Conservation (phyloP, 164 flowering plant species). For the Macadamia integrifolia region DNA sequence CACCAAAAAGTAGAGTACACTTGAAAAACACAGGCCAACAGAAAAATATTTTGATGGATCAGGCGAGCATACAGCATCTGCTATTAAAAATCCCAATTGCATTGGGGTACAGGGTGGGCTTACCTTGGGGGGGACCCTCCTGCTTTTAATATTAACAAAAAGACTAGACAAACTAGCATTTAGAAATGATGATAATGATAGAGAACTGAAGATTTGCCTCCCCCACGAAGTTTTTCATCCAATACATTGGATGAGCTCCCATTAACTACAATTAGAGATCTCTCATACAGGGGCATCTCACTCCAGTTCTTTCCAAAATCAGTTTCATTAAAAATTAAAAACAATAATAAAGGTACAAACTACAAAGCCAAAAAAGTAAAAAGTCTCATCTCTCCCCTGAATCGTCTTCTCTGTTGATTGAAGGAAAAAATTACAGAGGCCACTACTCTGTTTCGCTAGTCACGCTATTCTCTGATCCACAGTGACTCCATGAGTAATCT, state of each 20-base stretch:
- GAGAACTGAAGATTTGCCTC: slow-evolving; percentile 5
- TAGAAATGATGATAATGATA: background rate
- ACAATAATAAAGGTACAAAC: too few relatives aligned
- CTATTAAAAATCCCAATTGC: too few relatives aligned
- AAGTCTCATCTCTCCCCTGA: too few relatives aligned
- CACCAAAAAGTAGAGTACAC: slow-evolving; percentile 16
- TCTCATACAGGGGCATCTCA: too few relatives aligned
- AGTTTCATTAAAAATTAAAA: too few relatives aligned
- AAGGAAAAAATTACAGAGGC: too few relatives aligned
- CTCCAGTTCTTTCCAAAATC: too few relatives aligned
- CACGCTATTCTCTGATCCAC: too few relatives aligned
- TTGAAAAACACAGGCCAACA: background rate
- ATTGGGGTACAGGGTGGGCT: slow-evolving; percentile 9
- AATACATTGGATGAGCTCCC: background rate
- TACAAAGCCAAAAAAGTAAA: too few relatives aligned
- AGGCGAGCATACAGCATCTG: background rate
- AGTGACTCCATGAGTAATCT: too few relatives aligned
- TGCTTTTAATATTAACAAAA: slow-evolving; percentile 13
- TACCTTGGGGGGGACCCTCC: slow-evolving; percentile 10
- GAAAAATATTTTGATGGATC: background rate
- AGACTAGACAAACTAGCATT: slow-evolving; percentile 25
- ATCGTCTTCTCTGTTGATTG: too few relatives aligned
- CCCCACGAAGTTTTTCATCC: background rate
- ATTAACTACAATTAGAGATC: background rate
- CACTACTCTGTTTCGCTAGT: too few relatives aligned